phyloP scores from a whole-genome alignment of 2,329 filamentous ascomycete species.

The Pseudogymnoascus sp. region DNA sequence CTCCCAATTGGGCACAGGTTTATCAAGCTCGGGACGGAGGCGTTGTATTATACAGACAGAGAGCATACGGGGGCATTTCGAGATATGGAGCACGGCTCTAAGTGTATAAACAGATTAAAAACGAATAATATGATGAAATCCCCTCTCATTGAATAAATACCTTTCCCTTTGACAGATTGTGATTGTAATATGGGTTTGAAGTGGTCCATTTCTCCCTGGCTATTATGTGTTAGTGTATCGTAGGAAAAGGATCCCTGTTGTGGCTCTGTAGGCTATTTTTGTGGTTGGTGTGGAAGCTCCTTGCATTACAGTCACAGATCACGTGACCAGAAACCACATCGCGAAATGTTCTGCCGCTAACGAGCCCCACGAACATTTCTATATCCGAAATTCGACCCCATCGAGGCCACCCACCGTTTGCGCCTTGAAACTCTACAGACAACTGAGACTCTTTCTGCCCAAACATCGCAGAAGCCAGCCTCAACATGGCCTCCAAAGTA shows the following conservation, averaged over 20 bases:
- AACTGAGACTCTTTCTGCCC: not conserved
- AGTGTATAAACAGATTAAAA: conserved; percentile 35
- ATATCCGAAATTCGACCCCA: conserved; percentile 9
- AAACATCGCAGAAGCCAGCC: conserved; percentile 9
- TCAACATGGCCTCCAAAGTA: conserved; percentile 37
- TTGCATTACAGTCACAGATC: not conserved
- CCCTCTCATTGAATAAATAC: conserved; percentile 38
- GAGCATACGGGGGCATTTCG: conserved; percentile 6
- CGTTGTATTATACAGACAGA: conserved; percentile 8
- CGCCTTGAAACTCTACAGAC: conserved; percentile 7
- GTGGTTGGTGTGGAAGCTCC: not conserved
- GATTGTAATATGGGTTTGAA: not conserved
- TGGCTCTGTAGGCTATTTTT: not conserved
- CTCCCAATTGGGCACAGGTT: conserved; percentile 19
- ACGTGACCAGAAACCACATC: not conserved
- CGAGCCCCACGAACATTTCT: conserved; percentile 12
- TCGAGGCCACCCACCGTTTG: conserved; percentile 6
- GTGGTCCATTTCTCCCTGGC: no score
- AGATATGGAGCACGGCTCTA: conserved; percentile 15
- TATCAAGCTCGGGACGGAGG: conserved; percentile 24
- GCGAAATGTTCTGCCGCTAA: conserved; percentile 10
- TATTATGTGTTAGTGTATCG: no score
- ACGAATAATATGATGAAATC: conserved; percentile 45
- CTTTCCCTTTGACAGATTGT: not conserved
- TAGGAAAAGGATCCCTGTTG: not conserved